Percentiles rank a stretch among this genome's conserved stretches.
phyloP scores from a whole-genome alignment of 495 filamentous ascomycete species.

The Penicillium salamii region DNA sequence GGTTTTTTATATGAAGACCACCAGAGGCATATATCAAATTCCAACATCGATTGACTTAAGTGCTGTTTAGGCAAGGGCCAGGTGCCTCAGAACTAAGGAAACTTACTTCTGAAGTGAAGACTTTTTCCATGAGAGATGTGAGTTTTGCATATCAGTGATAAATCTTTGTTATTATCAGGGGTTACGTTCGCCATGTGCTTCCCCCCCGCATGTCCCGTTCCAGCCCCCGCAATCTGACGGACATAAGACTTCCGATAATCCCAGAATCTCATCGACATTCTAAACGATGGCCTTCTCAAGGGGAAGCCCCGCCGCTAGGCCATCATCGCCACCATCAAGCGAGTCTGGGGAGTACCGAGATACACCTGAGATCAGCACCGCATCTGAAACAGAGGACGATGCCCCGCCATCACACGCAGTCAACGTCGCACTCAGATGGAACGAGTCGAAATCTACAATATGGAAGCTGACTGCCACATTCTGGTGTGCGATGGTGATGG shows the following conservation, averaged over 20 bases:
- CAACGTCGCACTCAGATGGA: slow-evolving; percentile 19
- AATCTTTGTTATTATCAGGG: neutral
- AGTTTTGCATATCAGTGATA: too few relatives aligned
- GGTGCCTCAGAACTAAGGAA: too few relatives aligned
- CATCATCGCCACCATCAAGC: neutral
- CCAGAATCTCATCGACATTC: too few relatives aligned
- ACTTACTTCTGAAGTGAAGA: too few relatives aligned
- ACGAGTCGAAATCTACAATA: slow-evolving; percentile 21
- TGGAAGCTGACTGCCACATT: slow-evolving; percentile 20
- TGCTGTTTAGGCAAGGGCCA: too few relatives aligned
- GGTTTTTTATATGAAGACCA: too few relatives aligned
- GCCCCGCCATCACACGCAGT: slow-evolving; percentile 16
- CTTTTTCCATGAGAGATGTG: too few relatives aligned
- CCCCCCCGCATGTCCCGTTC: neutral
- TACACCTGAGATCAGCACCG: neutral
- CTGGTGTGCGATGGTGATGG: slow-evolving; percentile 55
- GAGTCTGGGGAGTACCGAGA: neutral
- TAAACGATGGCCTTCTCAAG: too few relatives aligned
- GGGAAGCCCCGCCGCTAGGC: too few relatives aligned
- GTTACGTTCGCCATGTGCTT: neutral
- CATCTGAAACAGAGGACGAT: slow-evolving; percentile 1
- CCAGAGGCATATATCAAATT: too few relatives aligned
- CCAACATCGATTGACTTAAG: too few relatives aligned
- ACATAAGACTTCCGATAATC: neutral
- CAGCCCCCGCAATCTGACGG: neutral